phyloP scores from a whole-genome alignment of 1,139 yeast genomes.

The Yamadazyma friedrichii region DNA sequence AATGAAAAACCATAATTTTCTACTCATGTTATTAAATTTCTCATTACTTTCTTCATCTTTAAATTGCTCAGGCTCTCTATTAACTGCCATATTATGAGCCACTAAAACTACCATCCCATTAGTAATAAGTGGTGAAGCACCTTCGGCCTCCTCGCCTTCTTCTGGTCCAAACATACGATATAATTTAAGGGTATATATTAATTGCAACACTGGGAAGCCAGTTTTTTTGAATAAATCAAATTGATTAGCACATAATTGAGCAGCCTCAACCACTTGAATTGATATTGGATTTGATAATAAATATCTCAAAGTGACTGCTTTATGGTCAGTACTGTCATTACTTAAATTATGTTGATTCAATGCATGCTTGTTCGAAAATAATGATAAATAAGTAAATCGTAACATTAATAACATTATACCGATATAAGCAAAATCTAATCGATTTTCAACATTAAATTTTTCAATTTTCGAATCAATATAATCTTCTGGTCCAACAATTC shows the following conservation, averaged over 20 bases:
- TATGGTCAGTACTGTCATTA: conserved; percentile 23
- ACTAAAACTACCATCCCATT: conserved; percentile 41
- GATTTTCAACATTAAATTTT: conserved; percentile 24
- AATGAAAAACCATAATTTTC: conserved; percentile 39
- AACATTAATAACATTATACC: conserved; percentile 29
- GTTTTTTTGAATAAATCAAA: conserved; percentile 38
- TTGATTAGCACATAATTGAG: conserved; percentile 38
- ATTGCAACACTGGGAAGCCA: conserved; percentile 50
- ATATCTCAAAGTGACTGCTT: conserved; percentile 12
- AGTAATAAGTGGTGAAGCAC: conserved; percentile 40
- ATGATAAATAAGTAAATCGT: conserved; percentile 30
- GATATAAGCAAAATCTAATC: conserved; percentile 31
- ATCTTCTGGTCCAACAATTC: conserved; percentile 28
- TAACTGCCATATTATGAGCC: conserved; percentile 46
- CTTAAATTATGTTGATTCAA: conserved; percentile 28
- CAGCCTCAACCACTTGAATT: conserved; percentile 34
- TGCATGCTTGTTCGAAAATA: conserved; percentile 30
- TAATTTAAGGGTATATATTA: conserved; percentile 36
- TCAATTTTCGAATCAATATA: conserved; percentile 17
- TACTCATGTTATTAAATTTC: conserved; percentile 28
- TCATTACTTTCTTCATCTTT: conserved; percentile 19
- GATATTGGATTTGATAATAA: conserved; percentile 21
- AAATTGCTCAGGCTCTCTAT: conserved; percentile 44
- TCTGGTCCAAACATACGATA: conserved; percentile 50
- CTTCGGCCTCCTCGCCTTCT: conserved; percentile 51